A percentile compares a stretch with the other conserved stretches of the same genome.
Conservation (phyloP, 2,329 filamentous ascomycete genomes). For the Blumeria hordei region DNA sequence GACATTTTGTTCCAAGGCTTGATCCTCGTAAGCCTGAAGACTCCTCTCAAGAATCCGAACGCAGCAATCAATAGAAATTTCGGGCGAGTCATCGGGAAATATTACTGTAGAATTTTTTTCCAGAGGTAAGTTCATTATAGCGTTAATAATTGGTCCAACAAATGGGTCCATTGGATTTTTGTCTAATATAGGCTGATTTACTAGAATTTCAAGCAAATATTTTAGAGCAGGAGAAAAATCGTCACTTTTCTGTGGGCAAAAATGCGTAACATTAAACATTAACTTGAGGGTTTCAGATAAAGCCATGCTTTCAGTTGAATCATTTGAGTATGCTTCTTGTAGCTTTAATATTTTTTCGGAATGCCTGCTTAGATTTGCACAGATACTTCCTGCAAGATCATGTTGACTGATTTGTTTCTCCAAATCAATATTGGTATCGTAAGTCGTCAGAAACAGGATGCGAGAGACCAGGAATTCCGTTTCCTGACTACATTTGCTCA, state of each 20-base stretch:
- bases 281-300: slow-evolving; percentile 68
- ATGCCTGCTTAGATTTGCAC: slow-evolving; percentile 47
- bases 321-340: slow-evolving; percentile 12
- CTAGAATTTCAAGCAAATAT: slow-evolving; percentile 46
- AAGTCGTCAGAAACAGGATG: slow-evolving; percentile 59
- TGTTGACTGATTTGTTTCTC: slow-evolving; percentile 39
- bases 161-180: slow-evolving; percentile 48
- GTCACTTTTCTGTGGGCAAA: slow-evolving; percentile 34
- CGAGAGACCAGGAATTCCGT: slow-evolving; percentile 71
- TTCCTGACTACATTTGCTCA: slow-evolving; percentile 52
- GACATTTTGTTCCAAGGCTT: slow-evolving; percentile 46
- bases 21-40: slow-evolving; percentile 35
- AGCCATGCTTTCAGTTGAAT: slow-evolving; percentile 54
- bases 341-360: slow-evolving; percentile 24
- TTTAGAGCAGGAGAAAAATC: slow-evolving; percentile 45
- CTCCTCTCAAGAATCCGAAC: slow-evolving; percentile 46
- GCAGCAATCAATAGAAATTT: slow-evolving; percentile 36
- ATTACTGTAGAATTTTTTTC: slow-evolving; percentile 23
- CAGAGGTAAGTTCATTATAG: slow-evolving; percentile 56
- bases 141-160: slow-evolving; percentile 50
- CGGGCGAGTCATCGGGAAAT: slow-evolving; percentile 39
- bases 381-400: slow-evolving; percentile 41
- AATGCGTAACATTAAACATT: slow-evolving; percentile 68
- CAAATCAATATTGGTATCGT: slow-evolving; percentile 46
- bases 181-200: slow-evolving; percentile 28